Evolutionary conservation across 2,329 filamentous ascomycete genomes (phyloP).

Genomic region (Ophiostoma novo-ulmi): DNA sequence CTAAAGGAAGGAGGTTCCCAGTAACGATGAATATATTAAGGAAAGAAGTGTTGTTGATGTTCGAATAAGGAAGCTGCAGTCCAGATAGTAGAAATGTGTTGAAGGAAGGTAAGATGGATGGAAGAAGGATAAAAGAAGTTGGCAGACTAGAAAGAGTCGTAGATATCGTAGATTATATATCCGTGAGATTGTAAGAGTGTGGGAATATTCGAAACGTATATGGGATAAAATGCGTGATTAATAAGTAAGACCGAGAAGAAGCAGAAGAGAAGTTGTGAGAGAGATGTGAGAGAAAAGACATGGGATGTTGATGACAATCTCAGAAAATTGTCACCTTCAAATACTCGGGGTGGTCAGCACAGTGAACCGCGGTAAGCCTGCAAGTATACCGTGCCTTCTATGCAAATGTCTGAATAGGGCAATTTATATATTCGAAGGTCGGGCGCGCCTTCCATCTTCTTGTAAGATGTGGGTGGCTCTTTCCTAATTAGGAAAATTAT

Average conservation of each 20-base stretch:
- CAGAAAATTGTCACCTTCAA: neutral
- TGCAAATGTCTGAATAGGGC: neutral
- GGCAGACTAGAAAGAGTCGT: no score
- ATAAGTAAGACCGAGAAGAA: neutral
- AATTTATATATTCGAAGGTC: neutral
- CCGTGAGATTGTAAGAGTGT: neutral
- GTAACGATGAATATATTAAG: neutral
- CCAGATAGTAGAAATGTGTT: neutral
- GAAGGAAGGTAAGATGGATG: neutral
- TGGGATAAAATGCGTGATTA: neutral
- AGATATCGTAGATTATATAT: neutral
- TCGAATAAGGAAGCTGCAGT: conserved; percentile 2
- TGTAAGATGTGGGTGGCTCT: conserved; percentile 7
- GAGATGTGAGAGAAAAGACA: neutral
- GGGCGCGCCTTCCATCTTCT: neutral
- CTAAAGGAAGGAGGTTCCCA: neutral
- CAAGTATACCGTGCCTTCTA: neutral
- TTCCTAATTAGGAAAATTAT: neutral
- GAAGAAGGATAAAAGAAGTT: no score
- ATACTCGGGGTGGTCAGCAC: neutral
- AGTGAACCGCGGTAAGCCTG: neutral
- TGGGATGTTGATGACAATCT: neutral
- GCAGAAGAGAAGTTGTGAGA: neutral
- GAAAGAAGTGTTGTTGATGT: conserved; percentile 10
- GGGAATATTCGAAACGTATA: neutral